phyloP scores from a whole-genome alignment of 2,329 filamentous ascomycete genomes.

The Phyllosticta citriasiana region DNA sequence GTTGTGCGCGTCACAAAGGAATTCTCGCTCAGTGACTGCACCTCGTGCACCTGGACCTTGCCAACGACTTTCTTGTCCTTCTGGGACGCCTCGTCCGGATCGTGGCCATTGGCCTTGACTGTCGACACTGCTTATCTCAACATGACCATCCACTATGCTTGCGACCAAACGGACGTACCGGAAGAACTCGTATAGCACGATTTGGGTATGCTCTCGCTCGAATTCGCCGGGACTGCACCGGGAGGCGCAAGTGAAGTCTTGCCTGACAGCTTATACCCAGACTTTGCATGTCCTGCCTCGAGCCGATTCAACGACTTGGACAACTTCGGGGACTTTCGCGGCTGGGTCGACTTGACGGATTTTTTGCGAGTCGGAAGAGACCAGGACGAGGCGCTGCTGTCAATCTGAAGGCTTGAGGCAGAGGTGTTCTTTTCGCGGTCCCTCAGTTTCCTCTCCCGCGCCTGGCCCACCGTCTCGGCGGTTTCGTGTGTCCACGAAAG shows the following conservation, averaged over 20 bases:
- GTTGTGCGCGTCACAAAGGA: conserved; percentile 20
- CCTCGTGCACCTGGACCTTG: conserved; percentile 12
- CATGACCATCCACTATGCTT: neutral
- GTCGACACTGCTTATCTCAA: conserved; percentile 1
- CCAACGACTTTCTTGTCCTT: conserved; percentile 13
- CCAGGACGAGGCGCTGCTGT: conserved; percentile 4
- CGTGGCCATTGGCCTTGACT: neutral
- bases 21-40: conserved; percentile 18
- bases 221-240: neutral
- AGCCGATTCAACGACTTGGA: neutral
- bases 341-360: neutral
- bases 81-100: neutral
- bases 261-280: neutral
- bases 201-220: neutral
- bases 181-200: neutral
- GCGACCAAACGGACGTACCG: neutral
- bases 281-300: neutral
- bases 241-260: neutral
- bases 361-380: conserved; percentile 4
- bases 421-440: conserved; percentile 13
- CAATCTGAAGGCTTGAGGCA: conserved; percentile 1
- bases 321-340: neutral
- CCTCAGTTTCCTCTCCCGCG: conserved; percentile 23
- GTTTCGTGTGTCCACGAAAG: conserved; percentile 25
- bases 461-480: conserved; percentile 29